Conservation (phyloP, 2,329 filamentous ascomycete genomes). For the Colletotrichum acutatum region DNA sequence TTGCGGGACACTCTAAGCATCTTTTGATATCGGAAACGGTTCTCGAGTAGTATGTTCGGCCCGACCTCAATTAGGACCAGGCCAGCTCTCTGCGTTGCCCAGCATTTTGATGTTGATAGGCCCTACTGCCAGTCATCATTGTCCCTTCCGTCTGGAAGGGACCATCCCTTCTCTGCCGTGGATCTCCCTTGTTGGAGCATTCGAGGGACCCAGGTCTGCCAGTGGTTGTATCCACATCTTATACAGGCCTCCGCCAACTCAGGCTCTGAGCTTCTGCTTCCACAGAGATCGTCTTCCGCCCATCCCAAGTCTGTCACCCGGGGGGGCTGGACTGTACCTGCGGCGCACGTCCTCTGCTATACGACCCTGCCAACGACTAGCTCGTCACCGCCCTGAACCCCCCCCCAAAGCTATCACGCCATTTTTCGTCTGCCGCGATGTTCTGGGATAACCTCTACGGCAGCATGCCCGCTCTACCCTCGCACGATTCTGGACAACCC, state of each 20-base stretch:
- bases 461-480: neutral
- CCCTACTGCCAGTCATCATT: constrained; percentile 21
- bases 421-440: constrained; percentile 25
- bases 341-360: constrained; percentile 22
- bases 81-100: neutral
- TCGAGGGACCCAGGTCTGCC: neutral
- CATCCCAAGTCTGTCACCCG: constrained; percentile 26
- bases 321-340: constrained; percentile 4
- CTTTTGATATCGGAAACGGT: neutral
- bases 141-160: neutral
- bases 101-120: neutral
- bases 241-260: constrained; percentile 8
- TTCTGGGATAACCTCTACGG: neutral
- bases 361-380: constrained; percentile 18
- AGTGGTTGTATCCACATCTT: constrained; percentile 15
- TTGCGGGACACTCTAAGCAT: neutral
- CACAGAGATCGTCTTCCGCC: constrained; percentile 26
- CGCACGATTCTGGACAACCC: neutral
- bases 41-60: neutral
- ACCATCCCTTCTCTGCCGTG: constrained; percentile 1
- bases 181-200: constrained; percentile 13
- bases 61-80: constrained; percentile 8
- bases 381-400: constrained; percentile 29
- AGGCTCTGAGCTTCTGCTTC: constrained; percentile 18
- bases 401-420: constrained; percentile 33